Base-by-base conservation (phyloP, 2,329 filamentous ascomycete genomes). In the Alternaria postmessia region DNA sequence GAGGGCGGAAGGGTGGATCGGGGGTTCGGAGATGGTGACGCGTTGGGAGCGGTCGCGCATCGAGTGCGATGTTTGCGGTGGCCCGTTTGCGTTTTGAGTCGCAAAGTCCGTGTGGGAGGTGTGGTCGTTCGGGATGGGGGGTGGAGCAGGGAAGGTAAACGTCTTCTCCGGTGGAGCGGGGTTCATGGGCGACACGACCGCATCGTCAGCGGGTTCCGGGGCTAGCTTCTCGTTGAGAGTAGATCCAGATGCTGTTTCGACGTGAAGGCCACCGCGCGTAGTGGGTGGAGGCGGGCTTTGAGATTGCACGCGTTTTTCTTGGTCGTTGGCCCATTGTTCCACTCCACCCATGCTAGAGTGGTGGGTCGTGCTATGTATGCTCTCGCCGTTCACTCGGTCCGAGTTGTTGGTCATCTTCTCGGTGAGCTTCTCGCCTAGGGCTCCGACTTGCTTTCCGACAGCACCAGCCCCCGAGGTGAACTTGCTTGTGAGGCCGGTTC, bases 301-400 rank as follows among this genome's bases (percentile, higher is more conserved):
- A 8, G 56, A 38, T 20, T 68, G 61, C 11, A 69, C 59, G 32
- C 65, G 61, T 53, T 74, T 74, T 51, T 79, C 77, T 47, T 79
- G 78, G n/a, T 78, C 77, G 46, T 75, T 60, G 2, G 78, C 76
- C 78, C 77, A 79, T 46, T 79, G 71, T 55, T 77, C 76, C 8
- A 79, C 75, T 6, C 70, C 74, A 24, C 75, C 77, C 39, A 71
- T 65, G 26, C 55, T 55, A n/a, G 62, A 61, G 30, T 67, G 63
- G 14, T 63, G 60, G 7, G 53, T 44, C n/a, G 26, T 51, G 20
- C 41, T 30, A 32, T 43, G 55, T 12, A 26, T 24, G 51, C 16
- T 68, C 63, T 53, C 59, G 7, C 63, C 46, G 24, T 61, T 59
- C 24, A 32, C 30, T 12, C 61, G 69, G 36, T 76, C 70, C 2